Base-by-base conservation (phyloP, 495 filamentous ascomycete species). In the Daldinia grandis region DNA sequence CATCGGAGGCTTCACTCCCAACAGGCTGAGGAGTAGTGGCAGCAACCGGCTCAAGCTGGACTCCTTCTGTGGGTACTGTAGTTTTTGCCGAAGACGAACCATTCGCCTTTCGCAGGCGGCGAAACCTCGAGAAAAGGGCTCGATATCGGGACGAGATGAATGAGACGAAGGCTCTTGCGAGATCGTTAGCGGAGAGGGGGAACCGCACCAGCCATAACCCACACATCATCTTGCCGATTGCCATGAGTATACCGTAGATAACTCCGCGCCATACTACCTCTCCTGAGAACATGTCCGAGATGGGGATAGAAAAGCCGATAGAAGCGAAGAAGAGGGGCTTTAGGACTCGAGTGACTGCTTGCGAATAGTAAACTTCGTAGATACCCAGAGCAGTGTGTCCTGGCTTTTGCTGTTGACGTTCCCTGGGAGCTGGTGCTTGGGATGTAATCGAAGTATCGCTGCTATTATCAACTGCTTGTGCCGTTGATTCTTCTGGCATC, bases 281-380 rank as follows among this genome's bases (percentile, higher is more conserved):
- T 5, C 85, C 85, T 2, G 73, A 70, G 74, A 93, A 95, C 82
- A 95, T 88, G 12, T 88, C 76, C 0, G 86, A 84, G 37, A 95
- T 89, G 0, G 92, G 91, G 19, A 96, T 90, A 0, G 91, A 88
- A 71, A 95, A 94, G 0, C 92, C 91, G 40, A 94, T 91, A 0
- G 90, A 92, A 73, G 87, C 89, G 69, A 95, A 96, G 80, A 95
- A 95, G 54, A 93, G 85, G 0, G 92, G 91, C 25, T 87, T 86
- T 0, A 95, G 79, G 2, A 94, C 82, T 25, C 81, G 81, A 7
- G 79, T 62, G 8, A 88, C 81, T 0, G 83, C 76, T 44, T 80
- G 73, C 3, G 76, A 73, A 66, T 87, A 89, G 76, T 91, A 93
- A 7, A 73, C 67, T 25, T 86, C 81, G 69, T 88, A 93, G 5